Percentiles rank a stretch among this genome's conserved stretches.
Conservation (phyloP, 2,329 filamentous ascomycete species). For the Apiospora koreana region DNA sequence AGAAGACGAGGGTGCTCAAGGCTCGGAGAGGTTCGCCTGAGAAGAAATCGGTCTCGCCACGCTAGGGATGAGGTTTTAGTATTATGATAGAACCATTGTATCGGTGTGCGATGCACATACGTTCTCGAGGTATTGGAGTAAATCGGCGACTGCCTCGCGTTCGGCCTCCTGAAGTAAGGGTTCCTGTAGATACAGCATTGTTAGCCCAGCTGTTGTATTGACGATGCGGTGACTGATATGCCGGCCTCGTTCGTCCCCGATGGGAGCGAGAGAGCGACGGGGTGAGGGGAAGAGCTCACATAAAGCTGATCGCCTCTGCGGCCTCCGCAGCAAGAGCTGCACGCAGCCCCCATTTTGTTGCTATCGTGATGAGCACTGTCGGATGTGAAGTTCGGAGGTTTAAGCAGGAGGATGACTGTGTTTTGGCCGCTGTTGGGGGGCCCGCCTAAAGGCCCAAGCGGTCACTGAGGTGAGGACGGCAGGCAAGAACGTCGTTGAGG, state of each 20-base stretch:
- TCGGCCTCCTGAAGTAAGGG: conserved; percentile 92
- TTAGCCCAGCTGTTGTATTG: neutral
- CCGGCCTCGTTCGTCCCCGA: neutral
- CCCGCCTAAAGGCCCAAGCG: conserved; percentile 11
- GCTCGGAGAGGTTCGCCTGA: conserved; percentile 91
- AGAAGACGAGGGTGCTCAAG: conserved; percentile 94
- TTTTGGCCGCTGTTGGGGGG: conserved; percentile 12
- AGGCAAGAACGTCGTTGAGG: neutral
- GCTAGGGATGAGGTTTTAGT: conserved; percentile 49
- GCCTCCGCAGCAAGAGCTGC: conserved; percentile 13
- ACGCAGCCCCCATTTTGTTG: conserved; percentile 12
- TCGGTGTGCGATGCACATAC: conserved; percentile 52
- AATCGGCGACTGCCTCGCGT: conserved; percentile 92
- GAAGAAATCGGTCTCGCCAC: conserved; percentile 98
- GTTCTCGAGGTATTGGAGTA: conserved; percentile 95
- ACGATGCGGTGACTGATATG: neutral
- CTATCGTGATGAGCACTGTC: neutral
- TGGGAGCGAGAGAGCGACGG: neutral
- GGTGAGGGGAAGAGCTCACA: neutral
- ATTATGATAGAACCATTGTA: neutral
- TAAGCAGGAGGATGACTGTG: conserved; percentile 7
- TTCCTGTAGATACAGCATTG: conserved; percentile 65
- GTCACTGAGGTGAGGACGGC: conserved; percentile 4
- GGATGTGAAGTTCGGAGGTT: conserved; percentile 2
- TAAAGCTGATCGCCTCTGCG: conserved; percentile 14